Evolutionary conservation across 78 protist genomes (phyloP).

Genomic region (Bodo saltans): DNA sequence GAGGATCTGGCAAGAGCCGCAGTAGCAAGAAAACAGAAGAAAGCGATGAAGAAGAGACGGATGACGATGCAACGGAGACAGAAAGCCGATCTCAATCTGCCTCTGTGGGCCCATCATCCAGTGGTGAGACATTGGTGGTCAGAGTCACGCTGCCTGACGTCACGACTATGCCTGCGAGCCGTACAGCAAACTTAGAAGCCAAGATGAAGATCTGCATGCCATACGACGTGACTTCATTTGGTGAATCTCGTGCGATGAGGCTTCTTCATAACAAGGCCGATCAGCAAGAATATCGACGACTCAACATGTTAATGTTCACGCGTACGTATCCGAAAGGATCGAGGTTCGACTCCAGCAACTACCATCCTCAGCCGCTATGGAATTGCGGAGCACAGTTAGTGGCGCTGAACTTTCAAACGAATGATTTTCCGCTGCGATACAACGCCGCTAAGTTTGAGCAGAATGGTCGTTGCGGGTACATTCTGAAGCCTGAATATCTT

Average conservation of each 20-base stretch:
- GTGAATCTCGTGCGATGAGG: neutral
- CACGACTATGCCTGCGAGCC: no score
- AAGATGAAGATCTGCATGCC: neutral
- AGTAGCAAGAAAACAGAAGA: no score
- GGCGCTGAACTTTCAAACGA: slow-evolving; percentile 42
- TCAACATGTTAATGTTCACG: neutral
- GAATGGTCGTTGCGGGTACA: slow-evolving; percentile 36
- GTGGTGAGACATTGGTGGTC: no score
- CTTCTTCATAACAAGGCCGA: neutral
- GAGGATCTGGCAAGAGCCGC: no score
- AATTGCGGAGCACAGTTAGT: slow-evolving; percentile 30
- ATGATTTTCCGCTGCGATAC: slow-evolving; percentile 27
- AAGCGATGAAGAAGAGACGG: no score
- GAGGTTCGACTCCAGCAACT: slow-evolving; percentile 22
- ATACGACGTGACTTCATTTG: neutral
- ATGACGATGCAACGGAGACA: no score
- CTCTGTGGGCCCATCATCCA: no score
- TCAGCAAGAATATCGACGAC: neutral
- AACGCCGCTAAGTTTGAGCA: neutral
- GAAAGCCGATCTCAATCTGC: no score
- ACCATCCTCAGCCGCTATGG: neutral
- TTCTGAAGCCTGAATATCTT: slow-evolving; percentile 28
- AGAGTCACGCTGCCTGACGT: neutral
- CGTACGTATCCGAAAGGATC: slow-evolving; percentile 30
- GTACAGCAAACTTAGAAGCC: no score